These are phyloP conservation scores for Trichoderma atroviride DNA, from an alignment of 2,329 filamentous ascomycete species.

Conservation along the genomic window DNA sequence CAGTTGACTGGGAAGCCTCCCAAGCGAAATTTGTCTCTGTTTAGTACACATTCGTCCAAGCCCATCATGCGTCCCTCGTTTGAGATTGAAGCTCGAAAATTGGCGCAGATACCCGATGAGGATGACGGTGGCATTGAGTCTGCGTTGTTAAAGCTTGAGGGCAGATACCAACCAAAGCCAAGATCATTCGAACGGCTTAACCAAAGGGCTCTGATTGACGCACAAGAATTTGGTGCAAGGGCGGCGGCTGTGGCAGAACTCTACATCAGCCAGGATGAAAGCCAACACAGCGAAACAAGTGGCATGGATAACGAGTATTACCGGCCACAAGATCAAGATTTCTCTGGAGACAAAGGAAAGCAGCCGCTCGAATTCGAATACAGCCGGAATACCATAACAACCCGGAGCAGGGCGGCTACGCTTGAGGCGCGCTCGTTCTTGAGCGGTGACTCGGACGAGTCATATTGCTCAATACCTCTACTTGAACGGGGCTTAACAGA, in stretches of 20 bases:
- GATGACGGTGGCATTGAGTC: conserved; percentile 88
- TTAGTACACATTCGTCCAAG: conserved; percentile 65
- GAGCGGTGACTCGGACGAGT: conserved; percentile 68
- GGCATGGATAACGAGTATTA: neutral
- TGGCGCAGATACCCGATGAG: conserved; percentile 84
- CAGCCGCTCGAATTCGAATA: neutral
- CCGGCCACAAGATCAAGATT: neutral
- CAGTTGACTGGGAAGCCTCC: conserved; percentile 56
- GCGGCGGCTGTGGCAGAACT: neutral
- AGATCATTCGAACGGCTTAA: conserved; percentile 38
- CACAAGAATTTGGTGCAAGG: conserved; percentile 1
- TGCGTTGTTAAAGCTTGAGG: conserved; percentile 89
- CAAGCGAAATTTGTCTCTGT: conserved; percentile 55
- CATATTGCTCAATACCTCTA: conserved; percentile 76
- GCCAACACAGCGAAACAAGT: neutral
- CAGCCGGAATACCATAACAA: conserved; percentile 11
- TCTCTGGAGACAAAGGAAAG: conserved; percentile 1
- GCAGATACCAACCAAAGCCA: conserved; percentile 68
- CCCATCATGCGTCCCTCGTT: conserved; percentile 74
- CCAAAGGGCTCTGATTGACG: conserved; percentile 19
- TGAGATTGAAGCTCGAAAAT: conserved; percentile 81
- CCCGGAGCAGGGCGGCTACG: neutral
- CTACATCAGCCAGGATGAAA: neutral
- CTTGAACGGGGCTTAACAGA: conserved; percentile 68
- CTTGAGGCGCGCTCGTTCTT: conserved; percentile 52